These are phyloP conservation scores for Rhodofomes roseus DNA, from an alignment of 1,284 basidiomycete species.

Conservation along the genomic window DNA sequence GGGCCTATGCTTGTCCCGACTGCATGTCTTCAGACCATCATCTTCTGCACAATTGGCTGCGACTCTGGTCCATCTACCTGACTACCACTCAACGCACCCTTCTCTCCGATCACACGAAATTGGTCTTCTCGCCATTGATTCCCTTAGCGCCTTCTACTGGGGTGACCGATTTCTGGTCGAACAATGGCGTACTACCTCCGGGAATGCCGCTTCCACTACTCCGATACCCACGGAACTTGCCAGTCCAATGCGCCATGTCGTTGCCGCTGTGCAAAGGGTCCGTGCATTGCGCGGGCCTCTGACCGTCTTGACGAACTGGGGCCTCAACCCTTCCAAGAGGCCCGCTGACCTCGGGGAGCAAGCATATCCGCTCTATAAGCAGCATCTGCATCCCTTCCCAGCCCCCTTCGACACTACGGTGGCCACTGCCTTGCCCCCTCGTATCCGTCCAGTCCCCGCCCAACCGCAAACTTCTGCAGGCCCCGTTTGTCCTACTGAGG, in stretches of 20 bases:
- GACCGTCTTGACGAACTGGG: constrained; percentile 65
- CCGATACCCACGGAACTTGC: constrained; percentile 12
- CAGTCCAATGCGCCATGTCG: constrained; percentile 42
- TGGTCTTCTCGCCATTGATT: constrained; percentile 67
- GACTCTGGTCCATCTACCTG: constrained; percentile 56
- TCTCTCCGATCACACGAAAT: constrained; percentile 48
- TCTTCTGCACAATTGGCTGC: constrained; percentile 66
- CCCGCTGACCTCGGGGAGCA: constrained; percentile 16
- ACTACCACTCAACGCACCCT: constrained; percentile 44
- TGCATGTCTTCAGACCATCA: constrained; percentile 66
- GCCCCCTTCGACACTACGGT: constrained; percentile 23
- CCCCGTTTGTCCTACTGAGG: neutral
- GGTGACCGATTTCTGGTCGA: constrained; percentile 64
- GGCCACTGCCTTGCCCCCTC: neutral
- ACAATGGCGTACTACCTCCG: constrained; percentile 35
- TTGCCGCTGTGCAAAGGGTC: constrained; percentile 47
- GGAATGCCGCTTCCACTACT: constrained; percentile 6
- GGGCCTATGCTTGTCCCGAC: constrained; percentile 41
- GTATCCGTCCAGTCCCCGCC: neutral
- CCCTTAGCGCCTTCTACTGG: constrained; percentile 76
- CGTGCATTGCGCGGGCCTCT: constrained; percentile 49
- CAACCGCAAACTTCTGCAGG: neutral
- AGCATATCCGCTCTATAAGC: constrained; percentile 39
- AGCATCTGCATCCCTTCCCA: constrained; percentile 50
- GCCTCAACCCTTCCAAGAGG: constrained; percentile 35